Evolutionary conservation across 2,329 filamentous ascomycete genomes (phyloP).

Genomic region (Beauveria pseudobassiana): DNA sequence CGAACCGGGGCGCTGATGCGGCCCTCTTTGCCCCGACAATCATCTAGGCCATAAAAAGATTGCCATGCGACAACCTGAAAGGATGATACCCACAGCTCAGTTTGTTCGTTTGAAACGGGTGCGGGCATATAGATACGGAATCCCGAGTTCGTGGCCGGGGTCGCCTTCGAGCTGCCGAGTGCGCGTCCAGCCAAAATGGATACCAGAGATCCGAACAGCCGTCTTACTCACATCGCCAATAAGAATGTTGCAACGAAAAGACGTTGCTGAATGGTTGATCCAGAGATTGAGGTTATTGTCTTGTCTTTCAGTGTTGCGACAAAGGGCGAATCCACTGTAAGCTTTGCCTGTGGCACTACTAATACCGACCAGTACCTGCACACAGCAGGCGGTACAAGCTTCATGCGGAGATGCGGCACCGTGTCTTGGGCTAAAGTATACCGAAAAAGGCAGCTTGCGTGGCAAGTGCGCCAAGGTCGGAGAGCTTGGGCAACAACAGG

Average conservation of each 20-base stretch:
- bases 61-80: not conserved
- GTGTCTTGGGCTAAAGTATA: not conserved
- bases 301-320: not conserved
- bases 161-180: not conserved
- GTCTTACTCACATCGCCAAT: too few species aligned
- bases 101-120: not conserved
- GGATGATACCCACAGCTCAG: not conserved
- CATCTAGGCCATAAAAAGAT: not conserved
- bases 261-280: too few species aligned
- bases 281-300: too few species aligned
- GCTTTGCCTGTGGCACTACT: not conserved
- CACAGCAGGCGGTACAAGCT: not conserved
- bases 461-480: not conserved
- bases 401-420: not conserved
- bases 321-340: not conserved
- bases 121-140: constrained; percentile 1
- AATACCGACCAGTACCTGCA: not conserved
- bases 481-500: not conserved
- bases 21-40: not conserved
- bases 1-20: not conserved
- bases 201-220: too few species aligned
- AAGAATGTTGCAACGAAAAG: not conserved
- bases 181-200: not conserved
- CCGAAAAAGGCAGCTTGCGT: not conserved
- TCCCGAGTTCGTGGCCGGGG: not conserved